Percentiles rank a stretch among this genome's conserved stretches.
These are phyloP conservation scores for Cytospora schulzeri DNA, from an alignment of 2,329 filamentous ascomycete species.

Conservation along the genomic window DNA sequence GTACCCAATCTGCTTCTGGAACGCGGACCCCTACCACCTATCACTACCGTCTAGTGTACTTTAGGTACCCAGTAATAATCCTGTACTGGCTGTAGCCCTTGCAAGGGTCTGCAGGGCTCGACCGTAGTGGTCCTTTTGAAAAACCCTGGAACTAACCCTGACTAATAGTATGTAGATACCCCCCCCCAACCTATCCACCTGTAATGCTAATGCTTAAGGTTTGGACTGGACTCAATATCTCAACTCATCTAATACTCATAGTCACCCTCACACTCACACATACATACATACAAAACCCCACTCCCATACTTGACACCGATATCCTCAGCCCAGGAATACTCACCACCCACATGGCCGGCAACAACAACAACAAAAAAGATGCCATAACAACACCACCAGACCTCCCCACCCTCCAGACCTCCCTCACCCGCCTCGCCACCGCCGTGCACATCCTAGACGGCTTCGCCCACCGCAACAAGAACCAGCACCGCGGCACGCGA, in stretches of 20 bases:
- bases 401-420: constrained; percentile 18
- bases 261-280: not conserved
- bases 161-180: not conserved
- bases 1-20: not conserved
- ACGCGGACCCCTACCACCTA: not conserved
- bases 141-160: not conserved
- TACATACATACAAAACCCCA: too few species aligned
- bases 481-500: constrained; percentile 78
- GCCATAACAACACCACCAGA: not conserved
- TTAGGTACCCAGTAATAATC: too few species aligned
- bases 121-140: not conserved
- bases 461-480: constrained; percentile 82
- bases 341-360: constrained; percentile 3
- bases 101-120: not conserved
- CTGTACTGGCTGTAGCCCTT: not conserved
- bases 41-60: too few species aligned
- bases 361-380: too few species aligned
- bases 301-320: not conserved
- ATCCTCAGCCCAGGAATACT: too few species aligned
- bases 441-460: constrained; percentile 64
- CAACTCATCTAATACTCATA: not conserved
- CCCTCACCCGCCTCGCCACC: constrained; percentile 40
- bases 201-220: too few species aligned
- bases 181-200: not conserved
- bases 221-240: not conserved